Conservation (phyloP, 1,284 basidiomycete species). For the Laetiporus sulphureus region DNA sequence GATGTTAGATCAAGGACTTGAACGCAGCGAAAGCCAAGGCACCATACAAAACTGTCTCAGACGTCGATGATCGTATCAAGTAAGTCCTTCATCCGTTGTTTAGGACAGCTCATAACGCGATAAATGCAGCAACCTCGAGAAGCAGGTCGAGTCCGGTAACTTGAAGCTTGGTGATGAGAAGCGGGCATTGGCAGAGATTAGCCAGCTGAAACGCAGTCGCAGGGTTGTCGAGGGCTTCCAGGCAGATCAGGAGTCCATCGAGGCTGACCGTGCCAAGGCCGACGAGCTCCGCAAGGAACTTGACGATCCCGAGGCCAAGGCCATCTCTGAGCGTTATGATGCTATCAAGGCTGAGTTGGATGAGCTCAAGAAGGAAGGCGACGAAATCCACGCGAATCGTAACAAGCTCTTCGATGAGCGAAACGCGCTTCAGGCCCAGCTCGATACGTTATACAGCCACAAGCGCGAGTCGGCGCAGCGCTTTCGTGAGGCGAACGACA, state of each 20-base stretch:
- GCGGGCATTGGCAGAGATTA: slow-evolving; percentile 88
- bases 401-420: slow-evolving; percentile 88
- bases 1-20: slow-evolving; percentile 76
- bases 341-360: slow-evolving; percentile 85
- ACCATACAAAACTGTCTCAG: slow-evolving; percentile 81
- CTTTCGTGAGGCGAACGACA: slow-evolving; percentile 80
- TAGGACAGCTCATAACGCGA: background rate
- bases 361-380: slow-evolving; percentile 78
- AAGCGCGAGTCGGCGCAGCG: slow-evolving; percentile 72
- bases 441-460: slow-evolving; percentile 71
- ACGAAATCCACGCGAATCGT: slow-evolving; percentile 80
- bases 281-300: slow-evolving; percentile 84
- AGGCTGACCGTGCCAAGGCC: slow-evolving; percentile 67
- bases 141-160: slow-evolving; percentile 85
- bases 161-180: slow-evolving; percentile 97
- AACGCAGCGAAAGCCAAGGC: slow-evolving; percentile 79
- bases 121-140: slow-evolving; percentile 66
- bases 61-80: slow-evolving; percentile 86
- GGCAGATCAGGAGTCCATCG: slow-evolving; percentile 73
- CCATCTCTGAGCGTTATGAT: slow-evolving; percentile 78
- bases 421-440: slow-evolving; percentile 61
- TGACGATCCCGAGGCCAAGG: slow-evolving; percentile 89
- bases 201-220: slow-evolving; percentile 61
- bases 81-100: slow-evolving; percentile 31
- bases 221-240: slow-evolving; percentile 77